Base-by-base conservation (phyloP, 106 monocot genomes). In the Posidonia australis region DNA sequence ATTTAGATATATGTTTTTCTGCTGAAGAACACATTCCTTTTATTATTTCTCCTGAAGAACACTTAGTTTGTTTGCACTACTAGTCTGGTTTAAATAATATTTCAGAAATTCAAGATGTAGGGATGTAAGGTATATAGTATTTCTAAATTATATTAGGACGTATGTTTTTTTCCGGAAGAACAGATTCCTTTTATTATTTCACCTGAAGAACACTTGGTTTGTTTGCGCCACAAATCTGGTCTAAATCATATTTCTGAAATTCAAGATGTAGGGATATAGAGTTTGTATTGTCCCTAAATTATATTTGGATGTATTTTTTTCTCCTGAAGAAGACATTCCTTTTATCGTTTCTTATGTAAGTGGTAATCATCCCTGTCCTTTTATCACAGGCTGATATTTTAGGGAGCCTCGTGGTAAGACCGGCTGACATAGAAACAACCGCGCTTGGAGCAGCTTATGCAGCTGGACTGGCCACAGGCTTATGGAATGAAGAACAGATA, bases 401-500 rank as follows among this genome's bases (percentile, higher is more conserved):
- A 71, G 89, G 93, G 1, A 81, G 81, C 17, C 51, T 83, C 16
- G 89, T 93, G 16, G 65, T 83, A 3, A 81, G 93, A 47, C 93
- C 93, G 5, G 74, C 81, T 3, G 81, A 93, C 58, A 78, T 76
- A 21, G 93, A 93, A 29, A 89, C 89, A 2, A 93, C 89, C 0
- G 86, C 89, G 3, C 86, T 89, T 14, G 93, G 93, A 47, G 93
- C 89, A 11, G 93, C 89, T 25, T 89, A 76, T 68, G 93, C 89
- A 4, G 89, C 93, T 13, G 93, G 89, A 21, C 70, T 92, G 52
- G 86, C 90, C 0, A 64, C 41, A 24, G 86, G 94, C 1, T 53
- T 87, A 0, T 96, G 94, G 94, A 75, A 82, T 0, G 80, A 84
- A 67, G 81, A 68, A 18, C 63, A 96, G 46, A 80, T 96, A 58